Base-by-base conservation (phyloP, 176 grass and related monocot genomes). In the Paspalum vaginatum region DNA sequence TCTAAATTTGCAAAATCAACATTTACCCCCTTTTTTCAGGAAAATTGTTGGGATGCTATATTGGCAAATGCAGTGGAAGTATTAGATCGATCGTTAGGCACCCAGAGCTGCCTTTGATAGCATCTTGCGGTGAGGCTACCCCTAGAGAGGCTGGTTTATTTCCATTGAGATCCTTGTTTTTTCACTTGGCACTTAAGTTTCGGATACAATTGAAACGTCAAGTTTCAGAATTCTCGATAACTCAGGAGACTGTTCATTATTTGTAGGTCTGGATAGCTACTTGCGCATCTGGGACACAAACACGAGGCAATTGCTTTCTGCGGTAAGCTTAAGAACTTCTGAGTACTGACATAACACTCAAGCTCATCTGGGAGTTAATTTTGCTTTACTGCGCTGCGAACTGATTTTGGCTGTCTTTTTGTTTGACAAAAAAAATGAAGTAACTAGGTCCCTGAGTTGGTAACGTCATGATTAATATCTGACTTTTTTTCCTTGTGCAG, bases 71-170 rank as follows among this genome's bases (percentile, higher is more conserved):
- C 79, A 87, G 90, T 85, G 97, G 93, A 84, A 99, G 93, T 65
- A 99, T 99, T 81, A 95, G 97, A 93, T 96, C 91, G 11, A 96
- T 99, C 61, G 82, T 82, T 56, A 93, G 89, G 51, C 97, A 99
- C 87, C 93, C 87, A 27, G 73, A 93, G 52, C 82, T 91, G 54
- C 85, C 97, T 82, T 72, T 99, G 78, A 89, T 93, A 80, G 93
- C 97, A 82, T 93, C 97, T 63, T 99, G 93, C 41, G 97, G 97
- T 99, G 76, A 93, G 93, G 49, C 25, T 79, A 52, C 70, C 78
- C 61, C 62, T 2, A 76, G 58, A 21, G 47, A 48, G 43, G 41
- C 25, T 21, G 11, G 61, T 77, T 60, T 83, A n/a, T 70, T 54
- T 56, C 51, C 14, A 44, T 38, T 37, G 22, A 44, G 32, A 37